A percentile compares a stretch with the other conserved stretches of the same genome.
These are phyloP conservation scores for Paraglomus occultum DNA, from an alignment of 192 early-diverging fungal genomes.

Conservation along the genomic window DNA sequence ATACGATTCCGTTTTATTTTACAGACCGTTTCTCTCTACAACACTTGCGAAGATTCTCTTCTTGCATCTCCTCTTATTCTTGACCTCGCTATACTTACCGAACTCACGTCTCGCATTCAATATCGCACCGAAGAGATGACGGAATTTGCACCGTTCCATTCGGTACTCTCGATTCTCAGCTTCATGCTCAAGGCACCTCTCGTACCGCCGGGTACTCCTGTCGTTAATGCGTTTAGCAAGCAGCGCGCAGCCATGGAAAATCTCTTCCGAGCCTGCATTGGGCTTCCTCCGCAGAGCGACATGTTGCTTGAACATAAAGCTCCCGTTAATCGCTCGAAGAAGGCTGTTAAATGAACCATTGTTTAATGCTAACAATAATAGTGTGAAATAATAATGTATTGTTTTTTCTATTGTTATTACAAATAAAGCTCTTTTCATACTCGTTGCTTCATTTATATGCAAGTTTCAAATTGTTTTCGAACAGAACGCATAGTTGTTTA, in stretches of 20 bases:
- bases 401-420: too few species aligned
- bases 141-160: slow-evolving; percentile 86
- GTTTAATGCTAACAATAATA: too few species aligned
- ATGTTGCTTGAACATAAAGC: slow-evolving; percentile 93
- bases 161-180: slow-evolving; percentile 87
- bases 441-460: too few species aligned
- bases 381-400: too few species aligned
- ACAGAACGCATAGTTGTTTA: too few species aligned
- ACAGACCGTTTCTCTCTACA: slow-evolving; percentile 94
- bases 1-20: slow-evolving; percentile 25
- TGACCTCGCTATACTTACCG: slow-evolving; percentile 92
- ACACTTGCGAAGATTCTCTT: slow-evolving; percentile 99
- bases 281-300: slow-evolving; percentile 93
- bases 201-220: slow-evolving; percentile 88
- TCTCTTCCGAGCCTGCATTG: slow-evolving; percentile 95
- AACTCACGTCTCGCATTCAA: slow-evolving; percentile 95
- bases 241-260: slow-evolving; percentile 98
- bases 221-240: slow-evolving; percentile 94
- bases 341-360: too few species aligned
- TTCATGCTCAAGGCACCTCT: slow-evolving; percentile 98
- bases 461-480: too few species aligned
- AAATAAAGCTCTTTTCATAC: too few species aligned
- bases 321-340: not conserved
- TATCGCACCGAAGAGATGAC: slow-evolving; percentile 79
- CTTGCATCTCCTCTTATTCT: slow-evolving; percentile 97